Evolutionary conservation across 352 stramenopile genomes (phyloP).

Genomic region (Phytophthora cactorum): DNA sequence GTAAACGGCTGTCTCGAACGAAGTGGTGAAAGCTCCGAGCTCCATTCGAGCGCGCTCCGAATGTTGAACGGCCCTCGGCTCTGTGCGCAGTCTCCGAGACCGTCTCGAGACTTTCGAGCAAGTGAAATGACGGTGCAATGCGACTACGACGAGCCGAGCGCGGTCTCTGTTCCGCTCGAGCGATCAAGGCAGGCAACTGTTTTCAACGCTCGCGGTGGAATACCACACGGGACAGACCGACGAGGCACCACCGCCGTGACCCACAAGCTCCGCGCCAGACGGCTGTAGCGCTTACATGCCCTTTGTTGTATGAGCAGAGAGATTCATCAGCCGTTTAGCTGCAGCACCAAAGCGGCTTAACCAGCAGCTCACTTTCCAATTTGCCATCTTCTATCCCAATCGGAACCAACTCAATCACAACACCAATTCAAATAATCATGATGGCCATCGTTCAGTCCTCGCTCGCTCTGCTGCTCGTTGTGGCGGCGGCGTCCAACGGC

Average conservation of each 20-base stretch:
- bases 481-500: no score
- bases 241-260: constrained; percentile 8
- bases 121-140: constrained; percentile 16
- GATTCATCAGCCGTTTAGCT: not conserved
- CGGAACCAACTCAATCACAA: not conserved
- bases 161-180: constrained; percentile 6
- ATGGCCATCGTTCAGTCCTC: constrained; percentile 29
- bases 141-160: constrained; percentile 7
- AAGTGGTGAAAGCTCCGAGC: constrained; percentile 8
- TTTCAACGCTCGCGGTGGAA: constrained; percentile 23
- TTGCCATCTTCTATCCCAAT: constrained; percentile 12
- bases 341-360: not conserved
- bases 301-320: not conserved
- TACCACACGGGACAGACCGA: constrained; percentile 21
- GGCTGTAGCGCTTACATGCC: not conserved
- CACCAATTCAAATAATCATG: constrained; percentile 3
- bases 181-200: constrained; percentile 18
- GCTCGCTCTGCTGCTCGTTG: no score
- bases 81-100: constrained; percentile 17
- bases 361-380: constrained; percentile 7
- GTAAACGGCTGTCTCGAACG: constrained; percentile 12
- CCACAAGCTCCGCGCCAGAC: constrained; percentile 25
- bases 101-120: constrained; percentile 17
- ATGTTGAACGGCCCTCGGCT: constrained; percentile 21
- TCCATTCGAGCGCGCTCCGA: constrained; percentile 9